These are phyloP conservation scores for Laguncularia racemosa DNA, from an alignment of 345 rosid genomes.

Conservation along the genomic window DNA sequence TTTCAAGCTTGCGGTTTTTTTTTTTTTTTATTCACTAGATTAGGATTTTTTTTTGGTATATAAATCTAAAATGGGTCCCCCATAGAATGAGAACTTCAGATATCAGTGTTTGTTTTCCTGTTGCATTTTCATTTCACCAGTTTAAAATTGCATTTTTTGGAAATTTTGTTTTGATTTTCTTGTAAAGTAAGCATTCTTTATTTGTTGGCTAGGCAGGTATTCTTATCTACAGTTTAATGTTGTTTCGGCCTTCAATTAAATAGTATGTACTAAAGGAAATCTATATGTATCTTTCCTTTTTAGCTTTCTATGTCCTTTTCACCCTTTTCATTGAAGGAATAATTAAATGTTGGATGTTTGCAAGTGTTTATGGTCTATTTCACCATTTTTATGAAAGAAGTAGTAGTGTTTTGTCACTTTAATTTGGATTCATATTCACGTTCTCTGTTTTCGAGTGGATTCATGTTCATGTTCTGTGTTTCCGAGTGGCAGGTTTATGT, in stretches of 20 bases:
- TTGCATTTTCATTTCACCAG: slow-evolving; percentile 8
- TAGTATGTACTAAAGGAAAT: no score
- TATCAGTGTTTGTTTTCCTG: slow-evolving; percentile 11
- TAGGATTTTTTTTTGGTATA: background rate
- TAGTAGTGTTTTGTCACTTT: background rate
- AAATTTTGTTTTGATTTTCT: background rate
- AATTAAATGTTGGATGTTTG: no score
- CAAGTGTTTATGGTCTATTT: no score
- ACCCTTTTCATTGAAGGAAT: no score
- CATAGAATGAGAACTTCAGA: slow-evolving; percentile 13
- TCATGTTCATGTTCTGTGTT: no score
- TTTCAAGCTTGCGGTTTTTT: background rate
- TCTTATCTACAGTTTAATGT: no score
- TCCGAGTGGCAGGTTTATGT: no score
- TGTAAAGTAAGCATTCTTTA: slow-evolving; percentile 2
- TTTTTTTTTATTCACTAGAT: slow-evolving; percentile 3
- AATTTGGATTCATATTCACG: background rate
- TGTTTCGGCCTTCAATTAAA: no score
- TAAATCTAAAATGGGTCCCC: slow-evolving; percentile 14
- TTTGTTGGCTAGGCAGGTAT: background rate
- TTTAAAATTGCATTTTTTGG: slow-evolving; percentile 3
- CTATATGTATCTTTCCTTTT: no score
- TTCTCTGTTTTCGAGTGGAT: no score
- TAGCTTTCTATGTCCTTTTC: no score
- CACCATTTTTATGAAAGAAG: no score